Conservation (phyloP, 2,329 filamentous ascomycete species). For the Zymoseptoria pseudotritici region DNA sequence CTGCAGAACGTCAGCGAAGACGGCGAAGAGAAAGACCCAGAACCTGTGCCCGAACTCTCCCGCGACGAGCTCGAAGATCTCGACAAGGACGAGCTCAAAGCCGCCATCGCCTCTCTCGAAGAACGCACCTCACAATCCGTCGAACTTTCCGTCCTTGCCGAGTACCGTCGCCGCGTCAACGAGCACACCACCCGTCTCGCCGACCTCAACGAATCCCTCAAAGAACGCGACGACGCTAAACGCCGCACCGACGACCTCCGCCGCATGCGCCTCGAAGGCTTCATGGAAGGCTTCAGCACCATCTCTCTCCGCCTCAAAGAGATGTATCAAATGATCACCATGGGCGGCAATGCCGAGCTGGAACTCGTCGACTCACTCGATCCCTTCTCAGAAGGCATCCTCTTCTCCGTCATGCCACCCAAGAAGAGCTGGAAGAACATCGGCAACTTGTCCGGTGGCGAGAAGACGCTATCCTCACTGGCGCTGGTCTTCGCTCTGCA, state of each 20-base stretch:
- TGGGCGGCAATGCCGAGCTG: conserved; percentile 96
- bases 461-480: conserved; percentile 90
- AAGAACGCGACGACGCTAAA: conserved; percentile 77
- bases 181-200: conserved; percentile 75
- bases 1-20: conserved; percentile 66
- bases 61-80: conserved; percentile 59
- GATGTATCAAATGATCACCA: conserved; percentile 99
- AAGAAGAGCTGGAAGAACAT: conserved; percentile 99
- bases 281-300: conserved; percentile 94
- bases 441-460: conserved; percentile 86
- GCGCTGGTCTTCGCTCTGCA: conserved; percentile 96
- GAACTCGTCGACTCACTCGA: conserved; percentile 95
- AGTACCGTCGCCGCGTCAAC: conserved; percentile 79
- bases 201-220: conserved; percentile 72
- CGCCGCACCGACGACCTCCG: conserved; percentile 88
- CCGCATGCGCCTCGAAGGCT: conserved; percentile 82
- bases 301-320: conserved; percentile 95
- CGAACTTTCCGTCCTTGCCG: conserved; percentile 78
- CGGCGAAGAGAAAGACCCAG: conserved; percentile 47
- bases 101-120: conserved; percentile 58
- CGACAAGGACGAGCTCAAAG: conserved; percentile 56
- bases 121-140: conserved; percentile 79
- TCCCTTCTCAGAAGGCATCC: conserved; percentile 91
- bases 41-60: conserved; percentile 71
- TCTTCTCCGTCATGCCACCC: conserved; percentile 97